A percentile compares a stretch with the other conserved stretches of the same genome.
Evolutionary conservation across 345 rosid genomes (phyloP).

Genomic region (Cardiospermum halicacabum): DNA sequence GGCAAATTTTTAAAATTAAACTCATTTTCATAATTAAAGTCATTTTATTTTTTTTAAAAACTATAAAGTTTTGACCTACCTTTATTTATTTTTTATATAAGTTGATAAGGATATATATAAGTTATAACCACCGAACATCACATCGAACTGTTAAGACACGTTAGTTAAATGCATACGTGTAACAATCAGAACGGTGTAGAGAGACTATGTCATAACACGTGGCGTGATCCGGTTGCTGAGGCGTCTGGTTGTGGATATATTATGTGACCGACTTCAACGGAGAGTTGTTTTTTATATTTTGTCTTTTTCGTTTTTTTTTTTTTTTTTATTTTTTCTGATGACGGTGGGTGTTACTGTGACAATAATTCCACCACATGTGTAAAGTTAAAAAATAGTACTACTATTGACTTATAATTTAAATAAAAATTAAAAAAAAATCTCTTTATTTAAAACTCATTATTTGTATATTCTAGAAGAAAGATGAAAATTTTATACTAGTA

Average conservation of each 20-base stretch:
- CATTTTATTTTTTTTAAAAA: neutral
- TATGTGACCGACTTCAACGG: neutral
- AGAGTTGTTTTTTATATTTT: too few relatives aligned
- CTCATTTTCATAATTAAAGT: neutral
- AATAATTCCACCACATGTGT: conserved; percentile 3
- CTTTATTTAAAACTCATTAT: too few relatives aligned
- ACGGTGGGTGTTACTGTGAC: neutral
- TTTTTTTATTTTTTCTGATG: neutral
- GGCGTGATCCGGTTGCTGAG: neutral
- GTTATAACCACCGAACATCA: neutral
- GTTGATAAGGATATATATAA: neutral
- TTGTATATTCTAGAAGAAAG: too few relatives aligned
- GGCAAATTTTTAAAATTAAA: neutral
- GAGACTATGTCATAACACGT: neutral
- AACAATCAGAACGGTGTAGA: too few relatives aligned
- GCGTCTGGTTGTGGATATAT: neutral
- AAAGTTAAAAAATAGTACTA: too few relatives aligned
- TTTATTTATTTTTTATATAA: too few relatives aligned
- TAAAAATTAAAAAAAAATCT: too few relatives aligned
- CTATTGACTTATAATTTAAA: too few relatives aligned
- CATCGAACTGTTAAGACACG: neutral
- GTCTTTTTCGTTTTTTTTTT: too few relatives aligned
- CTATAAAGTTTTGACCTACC: neutral
- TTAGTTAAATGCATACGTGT: neutral
- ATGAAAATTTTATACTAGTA: too few relatives aligned